phyloP scores from a whole-genome alignment of 2,329 filamentous ascomycete species.

The Capronia coronata region DNA sequence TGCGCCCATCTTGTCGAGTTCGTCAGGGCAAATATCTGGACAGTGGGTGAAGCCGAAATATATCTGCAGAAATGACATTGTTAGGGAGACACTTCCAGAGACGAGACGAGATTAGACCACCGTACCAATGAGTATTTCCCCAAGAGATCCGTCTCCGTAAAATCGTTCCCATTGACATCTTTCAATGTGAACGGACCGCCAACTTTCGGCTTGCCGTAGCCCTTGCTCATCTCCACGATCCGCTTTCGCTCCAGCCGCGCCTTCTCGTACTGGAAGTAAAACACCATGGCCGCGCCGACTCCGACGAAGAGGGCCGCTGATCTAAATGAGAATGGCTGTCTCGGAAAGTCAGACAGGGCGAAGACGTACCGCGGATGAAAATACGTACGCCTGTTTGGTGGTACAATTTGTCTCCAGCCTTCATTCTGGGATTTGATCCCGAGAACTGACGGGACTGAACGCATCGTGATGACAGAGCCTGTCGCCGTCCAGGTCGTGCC shows the following conservation, averaged over 20 bases:
- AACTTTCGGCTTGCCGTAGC: conserved; percentile 85
- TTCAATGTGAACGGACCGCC: conserved; percentile 77
- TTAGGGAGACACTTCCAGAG: neutral
- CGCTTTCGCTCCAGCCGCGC: conserved; percentile 80
- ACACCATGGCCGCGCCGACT: conserved; percentile 68
- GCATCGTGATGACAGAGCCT: conserved; percentile 21
- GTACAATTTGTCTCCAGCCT: conserved; percentile 42
- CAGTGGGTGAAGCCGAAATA: conserved; percentile 99
- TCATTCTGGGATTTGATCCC: conserved; percentile 27
- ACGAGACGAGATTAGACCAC: conserved; percentile 13
- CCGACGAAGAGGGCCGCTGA: conserved; percentile 77
- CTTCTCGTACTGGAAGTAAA: conserved; percentile 94
- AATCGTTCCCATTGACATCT: conserved; percentile 72
- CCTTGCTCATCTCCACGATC: conserved; percentile 86
- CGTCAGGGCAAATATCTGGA: conserved; percentile 96
- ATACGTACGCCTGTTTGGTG: conserved; percentile 41
- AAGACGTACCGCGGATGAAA: conserved; percentile 20
- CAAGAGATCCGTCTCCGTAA: conserved; percentile 73
- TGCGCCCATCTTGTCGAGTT: conserved; percentile 97
- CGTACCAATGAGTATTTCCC: conserved; percentile 63
- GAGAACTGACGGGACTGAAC: conserved; percentile 21
- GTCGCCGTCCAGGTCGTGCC: conserved; percentile 5
- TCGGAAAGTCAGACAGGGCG: conserved; percentile 13
- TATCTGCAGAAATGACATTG: conserved; percentile 52
- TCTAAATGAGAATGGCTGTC: conserved; percentile 85